Percentiles rank a stretch among this genome's conserved stretches.
phyloP scores from a whole-genome alignment of 2,329 filamentous ascomycete species.

The Hymenotorrendiella dingleyae region DNA sequence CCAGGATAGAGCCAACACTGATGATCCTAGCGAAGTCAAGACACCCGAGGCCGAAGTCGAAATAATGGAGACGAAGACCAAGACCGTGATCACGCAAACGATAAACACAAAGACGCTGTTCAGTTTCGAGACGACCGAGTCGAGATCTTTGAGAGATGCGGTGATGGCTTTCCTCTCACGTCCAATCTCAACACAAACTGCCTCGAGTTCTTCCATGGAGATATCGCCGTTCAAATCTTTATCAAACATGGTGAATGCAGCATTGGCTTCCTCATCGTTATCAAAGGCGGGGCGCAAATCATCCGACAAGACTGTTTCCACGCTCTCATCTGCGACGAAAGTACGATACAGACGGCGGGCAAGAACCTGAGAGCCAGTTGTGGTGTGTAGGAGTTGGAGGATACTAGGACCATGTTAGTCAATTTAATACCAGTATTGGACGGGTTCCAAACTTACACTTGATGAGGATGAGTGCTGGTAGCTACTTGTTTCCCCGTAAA shows the following conservation, averaged over 20 bases:
- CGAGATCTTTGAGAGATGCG: conserved; percentile 87
- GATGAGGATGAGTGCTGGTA: conserved; percentile 70
- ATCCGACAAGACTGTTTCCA: conserved; percentile 70
- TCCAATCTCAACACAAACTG: conserved; percentile 89
- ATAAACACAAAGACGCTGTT: conserved; percentile 86
- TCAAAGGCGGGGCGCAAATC: conserved; percentile 76
- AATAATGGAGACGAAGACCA: conserved; percentile 85
- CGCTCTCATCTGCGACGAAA: conserved; percentile 65
- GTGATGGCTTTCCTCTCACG: conserved; percentile 93
- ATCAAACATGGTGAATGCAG: conserved; percentile 88
- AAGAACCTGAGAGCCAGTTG: conserved; percentile 71
- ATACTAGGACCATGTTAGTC: conserved; percentile 39
- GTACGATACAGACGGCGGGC: conserved; percentile 85
- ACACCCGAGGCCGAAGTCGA: conserved; percentile 87
- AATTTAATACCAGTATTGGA: background rate
- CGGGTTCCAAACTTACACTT: conserved; percentile 46
- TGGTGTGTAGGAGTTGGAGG: conserved; percentile 66
- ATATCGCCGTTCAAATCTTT: conserved; percentile 97
- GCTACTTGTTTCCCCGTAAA: conserved; percentile 72
- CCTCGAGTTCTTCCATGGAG: conserved; percentile 88
- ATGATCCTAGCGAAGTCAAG: conserved; percentile 81
- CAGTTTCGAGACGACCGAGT: conserved; percentile 86
- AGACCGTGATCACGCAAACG: conserved; percentile 70
- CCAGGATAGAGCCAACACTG: conserved; percentile 87
- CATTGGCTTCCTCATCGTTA: conserved; percentile 78